Base-by-base conservation (phyloP, 352 stramenopile species). In the Blastocystis sp. region DNA sequence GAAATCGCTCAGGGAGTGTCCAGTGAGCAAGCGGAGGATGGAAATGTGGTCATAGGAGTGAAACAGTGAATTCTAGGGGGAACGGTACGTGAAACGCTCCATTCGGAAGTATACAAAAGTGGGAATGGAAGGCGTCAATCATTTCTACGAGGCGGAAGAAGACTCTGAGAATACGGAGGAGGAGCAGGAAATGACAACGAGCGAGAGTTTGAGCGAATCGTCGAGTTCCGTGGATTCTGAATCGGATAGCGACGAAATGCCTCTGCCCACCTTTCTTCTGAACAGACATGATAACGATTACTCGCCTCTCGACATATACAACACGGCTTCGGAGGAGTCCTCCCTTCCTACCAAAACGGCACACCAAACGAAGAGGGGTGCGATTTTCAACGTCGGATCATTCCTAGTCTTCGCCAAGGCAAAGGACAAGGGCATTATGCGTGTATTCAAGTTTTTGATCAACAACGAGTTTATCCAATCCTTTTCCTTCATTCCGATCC, bases 391-490 rank as follows among this genome's bases (percentile, higher is more conserved):
- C 43, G 14, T 42, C 2, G 11, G 0, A 3, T 81, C 28, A 66
- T 63, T 4, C 19, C 42, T 65, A 81, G 70, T 63, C 19, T 81
- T 81, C 65, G 42, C 70, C 10, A 81, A 81, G 38, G 48, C 70
- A 21, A 63, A 64, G 28, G 70, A 81, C 38, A 81, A 81, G 45
- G 48, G 70, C 40, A 65, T 81, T 52, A 28, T 81, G 28, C 40
- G 48, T 24, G 38, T 42, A 14, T 64, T 81, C 19, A 17, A 64
- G 42, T 60, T 81, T 40, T 7, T 81, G n/a, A 34, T 81, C 28
- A 81, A 81, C 42, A 81, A 81, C 38, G 70, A 81, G 59, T 63
- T 81, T 38, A 64, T 81, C 19, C 38, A 81, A 34, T 81, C 70
- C 21, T 81, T 81, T 40, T 66, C 70, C 4, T 81, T 81, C 54